These are phyloP conservation scores for Datura wrightii DNA, from an alignment of 257 asterid species.

Conservation along the genomic window DNA sequence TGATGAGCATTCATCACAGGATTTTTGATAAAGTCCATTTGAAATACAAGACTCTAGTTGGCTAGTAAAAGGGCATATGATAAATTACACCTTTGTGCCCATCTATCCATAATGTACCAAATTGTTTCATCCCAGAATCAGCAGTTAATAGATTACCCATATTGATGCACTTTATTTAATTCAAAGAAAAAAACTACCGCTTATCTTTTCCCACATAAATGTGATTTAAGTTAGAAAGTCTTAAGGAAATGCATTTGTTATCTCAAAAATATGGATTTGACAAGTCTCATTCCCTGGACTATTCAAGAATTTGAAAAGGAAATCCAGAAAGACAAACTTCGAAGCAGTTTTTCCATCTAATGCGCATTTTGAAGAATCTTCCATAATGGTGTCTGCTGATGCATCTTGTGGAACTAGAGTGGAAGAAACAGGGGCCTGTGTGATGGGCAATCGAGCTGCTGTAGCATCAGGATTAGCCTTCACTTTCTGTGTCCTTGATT, in stretches of 20 bases:
- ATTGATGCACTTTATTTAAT: background rate
- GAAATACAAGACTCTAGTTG: background rate
- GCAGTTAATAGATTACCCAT: background rate
- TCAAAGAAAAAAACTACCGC: background rate
- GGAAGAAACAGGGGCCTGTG: slow-evolving; percentile 45
- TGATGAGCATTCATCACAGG: background rate
- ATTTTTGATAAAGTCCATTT: background rate
- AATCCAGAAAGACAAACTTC: slow-evolving; percentile 52
- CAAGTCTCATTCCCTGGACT: background rate
- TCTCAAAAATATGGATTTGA: slow-evolving; percentile 15
- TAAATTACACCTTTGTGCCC: background rate
- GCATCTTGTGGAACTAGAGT: slow-evolving; percentile 55
- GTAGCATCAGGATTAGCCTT: slow-evolving; percentile 57
- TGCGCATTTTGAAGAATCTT: slow-evolving; percentile 58
- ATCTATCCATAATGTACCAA: background rate
- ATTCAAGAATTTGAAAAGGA: slow-evolving; percentile 26
- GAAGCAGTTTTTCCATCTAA: slow-evolving; percentile 69
- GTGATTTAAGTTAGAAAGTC: slow-evolving; percentile 7
- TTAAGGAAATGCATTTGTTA: background rate
- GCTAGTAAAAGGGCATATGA: background rate
- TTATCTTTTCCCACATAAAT: slow-evolving; percentile 1
- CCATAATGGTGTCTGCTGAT: slow-evolving; percentile 45
- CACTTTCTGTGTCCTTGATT: slow-evolving; percentile 57
- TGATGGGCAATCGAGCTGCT: slow-evolving; percentile 50
- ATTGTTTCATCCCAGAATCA: slow-evolving; percentile 26